Evolutionary conservation across 208 protist genomes (phyloP).

Genomic region (Histomonas meleagridis): DNA sequence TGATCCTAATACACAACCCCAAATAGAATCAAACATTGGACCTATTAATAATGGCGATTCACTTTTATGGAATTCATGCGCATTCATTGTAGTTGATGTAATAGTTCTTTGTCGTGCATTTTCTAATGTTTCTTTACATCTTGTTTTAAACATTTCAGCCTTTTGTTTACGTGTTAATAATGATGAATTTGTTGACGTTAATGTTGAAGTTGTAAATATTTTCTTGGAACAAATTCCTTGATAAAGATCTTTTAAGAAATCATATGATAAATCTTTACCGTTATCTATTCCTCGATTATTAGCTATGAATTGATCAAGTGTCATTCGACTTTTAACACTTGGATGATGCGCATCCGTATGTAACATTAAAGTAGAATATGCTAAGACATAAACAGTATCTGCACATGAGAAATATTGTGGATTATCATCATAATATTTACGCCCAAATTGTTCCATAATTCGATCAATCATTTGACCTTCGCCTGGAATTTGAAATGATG

Average conservation of each 20-base stretch:
- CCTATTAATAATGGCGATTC: background rate
- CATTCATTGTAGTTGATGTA: background rate
- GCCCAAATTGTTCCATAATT: conserved; percentile 52
- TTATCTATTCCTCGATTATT: conserved; percentile 49
- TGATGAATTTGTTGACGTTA: background rate
- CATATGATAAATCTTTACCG: conserved; percentile 38
- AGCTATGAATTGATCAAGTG: conserved; percentile 43
- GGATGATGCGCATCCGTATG: conserved; percentile 51
- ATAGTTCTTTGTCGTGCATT: background rate
- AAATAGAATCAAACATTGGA: background rate
- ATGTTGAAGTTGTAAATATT: background rate
- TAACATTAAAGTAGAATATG: conserved; percentile 56
- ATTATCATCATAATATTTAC: conserved; percentile 43
- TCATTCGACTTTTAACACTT: conserved; percentile 49
- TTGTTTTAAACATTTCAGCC: background rate
- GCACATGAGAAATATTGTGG: conserved; percentile 36
- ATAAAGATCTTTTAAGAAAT: background rate
- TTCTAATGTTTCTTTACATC: background rate
- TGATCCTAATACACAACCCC: background rate
- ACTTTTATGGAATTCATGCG: background rate
- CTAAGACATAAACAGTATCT: conserved; percentile 51
- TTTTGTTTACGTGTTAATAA: background rate
- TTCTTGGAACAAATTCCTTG: background rate
- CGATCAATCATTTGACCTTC: conserved; percentile 57
- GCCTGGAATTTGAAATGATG: conserved; percentile 49